Percentiles rank a stretch among this genome's conserved stretches.
These are phyloP conservation scores for Syzygium malaccense DNA, from an alignment of 441 rosid genomes.

Conservation along the genomic window DNA sequence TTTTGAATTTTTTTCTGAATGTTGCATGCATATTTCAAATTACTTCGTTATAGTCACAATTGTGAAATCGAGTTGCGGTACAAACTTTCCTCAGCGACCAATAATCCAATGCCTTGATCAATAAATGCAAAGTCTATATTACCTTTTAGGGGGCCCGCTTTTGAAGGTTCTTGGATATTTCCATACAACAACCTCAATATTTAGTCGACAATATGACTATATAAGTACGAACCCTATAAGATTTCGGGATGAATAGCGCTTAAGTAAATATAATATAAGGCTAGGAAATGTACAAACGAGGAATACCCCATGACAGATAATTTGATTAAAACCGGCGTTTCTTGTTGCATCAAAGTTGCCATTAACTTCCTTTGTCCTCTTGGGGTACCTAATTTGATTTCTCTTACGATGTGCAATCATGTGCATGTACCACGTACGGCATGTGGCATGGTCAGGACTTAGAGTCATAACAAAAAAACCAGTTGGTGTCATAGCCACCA, in stretches of 20 bases:
- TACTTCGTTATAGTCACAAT: not conserved
- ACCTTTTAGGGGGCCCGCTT: not conserved
- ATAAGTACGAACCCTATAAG: not conserved
- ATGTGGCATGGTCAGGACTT: not conserved
- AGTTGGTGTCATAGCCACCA: not conserved
- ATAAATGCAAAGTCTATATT: not conserved
- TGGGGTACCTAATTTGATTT: not conserved
- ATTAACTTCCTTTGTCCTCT: not conserved
- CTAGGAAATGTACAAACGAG: not conserved
- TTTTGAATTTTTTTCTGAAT: too few species aligned
- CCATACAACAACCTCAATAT: not conserved
- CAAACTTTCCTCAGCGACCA: rapidly evolving
- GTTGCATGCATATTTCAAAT: not conserved
- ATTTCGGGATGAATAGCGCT: not conserved
- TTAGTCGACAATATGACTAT: not conserved
- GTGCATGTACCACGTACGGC: not conserved
- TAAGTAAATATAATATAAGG: not conserved
- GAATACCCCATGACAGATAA: not conserved
- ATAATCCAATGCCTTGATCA: not conserved
- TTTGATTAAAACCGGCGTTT: not conserved
- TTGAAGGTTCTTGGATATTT: not conserved
- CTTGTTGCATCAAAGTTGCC: not conserved
- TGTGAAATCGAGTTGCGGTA: not conserved
- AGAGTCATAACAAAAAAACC: not conserved
- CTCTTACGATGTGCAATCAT: not conserved